Evolutionary conservation across 73 alveolate species (phyloP).

Genomic region (Paramecium caudatum): DNA sequence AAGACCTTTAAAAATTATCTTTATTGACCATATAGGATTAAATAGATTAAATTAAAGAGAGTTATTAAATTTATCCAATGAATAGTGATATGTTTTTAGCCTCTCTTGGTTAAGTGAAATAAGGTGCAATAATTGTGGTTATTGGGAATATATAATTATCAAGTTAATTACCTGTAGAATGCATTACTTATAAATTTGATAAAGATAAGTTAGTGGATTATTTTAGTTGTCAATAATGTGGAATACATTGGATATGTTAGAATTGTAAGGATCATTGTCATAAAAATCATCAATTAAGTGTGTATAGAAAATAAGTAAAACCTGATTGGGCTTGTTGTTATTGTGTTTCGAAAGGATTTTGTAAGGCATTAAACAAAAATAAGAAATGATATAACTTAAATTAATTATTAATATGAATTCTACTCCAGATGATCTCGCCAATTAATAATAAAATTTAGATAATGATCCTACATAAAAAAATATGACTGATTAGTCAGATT

Average conservation of each 20-base stretch:
- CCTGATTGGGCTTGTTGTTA: constrained; percentile 54
- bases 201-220: constrained; percentile 19
- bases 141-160: not conserved
- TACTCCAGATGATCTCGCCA: not conserved
- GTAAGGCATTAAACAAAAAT: constrained; percentile 45
- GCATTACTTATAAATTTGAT: not conserved
- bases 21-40: not conserved
- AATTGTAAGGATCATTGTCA: constrained; percentile 5
- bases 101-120: not conserved
- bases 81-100: not conserved
- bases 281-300: not conserved
- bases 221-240: not conserved
- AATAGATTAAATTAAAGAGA: not conserved
- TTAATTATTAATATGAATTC: constrained; percentile 3
- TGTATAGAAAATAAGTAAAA: not conserved
- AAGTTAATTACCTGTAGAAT: not conserved
- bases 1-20: not conserved
- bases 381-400: not conserved
- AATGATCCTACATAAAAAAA: not conserved
- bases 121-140: constrained; percentile 14
- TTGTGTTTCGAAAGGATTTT: constrained; percentile 44
- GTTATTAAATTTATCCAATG: constrained; percentile 31
- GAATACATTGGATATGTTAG: constrained; percentile 3
- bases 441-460: not conserved
- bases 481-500: no score